Percentiles rank a stretch among this genome's conserved stretches.
Conservation (phyloP, 495 filamentous ascomycete species). For the Neurospora tetraspora region DNA sequence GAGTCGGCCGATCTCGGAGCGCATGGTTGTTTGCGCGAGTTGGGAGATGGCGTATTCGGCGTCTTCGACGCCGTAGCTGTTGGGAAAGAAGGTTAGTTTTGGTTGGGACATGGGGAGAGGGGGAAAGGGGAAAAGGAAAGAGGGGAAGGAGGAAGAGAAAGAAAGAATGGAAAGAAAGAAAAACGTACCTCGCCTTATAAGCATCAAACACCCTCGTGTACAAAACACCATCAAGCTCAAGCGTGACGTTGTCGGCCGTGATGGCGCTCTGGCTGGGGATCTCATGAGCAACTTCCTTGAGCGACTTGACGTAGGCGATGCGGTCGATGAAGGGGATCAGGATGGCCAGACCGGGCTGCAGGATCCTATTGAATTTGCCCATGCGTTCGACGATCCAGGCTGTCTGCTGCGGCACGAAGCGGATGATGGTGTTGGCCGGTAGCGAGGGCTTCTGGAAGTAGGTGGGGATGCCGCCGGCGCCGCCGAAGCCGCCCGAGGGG, state of each 20-base stretch:
- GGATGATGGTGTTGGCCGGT: conserved; percentile 88
- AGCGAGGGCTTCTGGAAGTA: conserved; percentile 53
- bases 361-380: conserved; percentile 89
- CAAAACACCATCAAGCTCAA: conserved; percentile 90
- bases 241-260: conserved; percentile 94
- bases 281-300: conserved; percentile 94
- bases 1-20: conserved; percentile 91
- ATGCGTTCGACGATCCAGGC: conserved; percentile 99
- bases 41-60: conserved; percentile 98
- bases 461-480: conserved; percentile 32
- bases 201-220: conserved; percentile 95
- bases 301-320: conserved; percentile 92
- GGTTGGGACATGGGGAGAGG: neutral
- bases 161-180: neutral
- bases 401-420: conserved; percentile 97
- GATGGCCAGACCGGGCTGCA: conserved; percentile 84
- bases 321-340: conserved; percentile 87
- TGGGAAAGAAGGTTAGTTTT: conserved; percentile 6
- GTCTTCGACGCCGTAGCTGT: conserved; percentile 93
- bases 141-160: neutral
- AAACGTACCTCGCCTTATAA: conserved; percentile 77
- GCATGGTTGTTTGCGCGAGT: conserved; percentile 97
- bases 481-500: conserved; percentile 13
- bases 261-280: conserved; percentile 93
- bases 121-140: neutral